phyloP scores from a whole-genome alignment of 2,329 filamentous ascomycete species.

The Aspergillus arachidicola region DNA sequence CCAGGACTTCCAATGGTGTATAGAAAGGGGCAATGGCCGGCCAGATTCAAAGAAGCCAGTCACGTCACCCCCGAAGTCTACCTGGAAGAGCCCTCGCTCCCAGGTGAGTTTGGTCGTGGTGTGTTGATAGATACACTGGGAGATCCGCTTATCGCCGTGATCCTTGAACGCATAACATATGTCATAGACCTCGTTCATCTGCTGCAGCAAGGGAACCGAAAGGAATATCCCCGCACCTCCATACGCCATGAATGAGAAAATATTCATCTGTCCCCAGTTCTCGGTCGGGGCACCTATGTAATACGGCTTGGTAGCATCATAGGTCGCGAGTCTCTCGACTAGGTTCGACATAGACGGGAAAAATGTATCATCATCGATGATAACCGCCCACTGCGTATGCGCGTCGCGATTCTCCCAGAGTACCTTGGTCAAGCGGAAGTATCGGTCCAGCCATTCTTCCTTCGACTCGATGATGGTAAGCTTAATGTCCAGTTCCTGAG shows the following conservation, averaged over 20 bases:
- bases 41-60: conserved; percentile 62
- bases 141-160: conserved; percentile 55
- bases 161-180: conserved; percentile 48
- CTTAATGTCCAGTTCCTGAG: conserved; percentile 38
- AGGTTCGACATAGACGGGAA: conserved; percentile 57
- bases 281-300: conserved; percentile 61
- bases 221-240: conserved; percentile 61
- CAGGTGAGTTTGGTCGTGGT: conserved; percentile 55
- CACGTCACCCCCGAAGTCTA: conserved; percentile 56
- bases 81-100: conserved; percentile 55
- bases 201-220: conserved; percentile 51
- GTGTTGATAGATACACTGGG: conserved; percentile 56
- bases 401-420: conserved; percentile 42
- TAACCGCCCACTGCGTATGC: conserved; percentile 54
- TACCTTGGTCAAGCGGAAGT: conserved; percentile 53
- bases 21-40: conserved; percentile 42
- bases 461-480: conserved; percentile 29
- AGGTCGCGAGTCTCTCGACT: conserved; percentile 44
- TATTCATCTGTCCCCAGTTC: conserved; percentile 50
- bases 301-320: conserved; percentile 49
- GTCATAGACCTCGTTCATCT: conserved; percentile 50
- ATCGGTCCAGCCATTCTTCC: conserved; percentile 44
- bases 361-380: conserved; percentile 64
- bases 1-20: conserved; percentile 12
- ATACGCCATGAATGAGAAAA: conserved; percentile 58